Percentiles rank a stretch among this genome's conserved stretches.
Evolutionary conservation across 331 rosid species (phyloP).

Genomic region (Quercus tomentella): DNA sequence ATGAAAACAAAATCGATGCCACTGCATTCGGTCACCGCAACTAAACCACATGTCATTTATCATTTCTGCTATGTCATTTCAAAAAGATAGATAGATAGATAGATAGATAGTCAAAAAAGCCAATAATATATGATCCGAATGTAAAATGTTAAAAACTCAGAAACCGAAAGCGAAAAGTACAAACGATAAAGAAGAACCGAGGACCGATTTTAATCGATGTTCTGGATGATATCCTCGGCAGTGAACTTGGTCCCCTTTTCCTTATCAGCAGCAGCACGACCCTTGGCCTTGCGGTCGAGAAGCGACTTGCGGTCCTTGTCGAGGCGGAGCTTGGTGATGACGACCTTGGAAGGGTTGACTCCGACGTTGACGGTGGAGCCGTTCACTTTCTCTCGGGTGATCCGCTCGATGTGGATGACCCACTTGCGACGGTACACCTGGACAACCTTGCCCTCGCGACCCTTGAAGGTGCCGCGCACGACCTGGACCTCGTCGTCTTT

Average conservation of each 20-base stretch:
- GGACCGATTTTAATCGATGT: conserved; percentile 43
- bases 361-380: conserved; percentile 92
- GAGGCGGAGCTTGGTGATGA: conserved; percentile 72
- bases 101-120: too few relatives aligned
- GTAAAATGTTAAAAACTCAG: too few relatives aligned
- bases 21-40: too few relatives aligned
- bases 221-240: conserved; percentile 87
- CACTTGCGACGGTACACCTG: conserved; percentile 56
- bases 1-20: rapidly evolving
- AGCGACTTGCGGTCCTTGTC: conserved; percentile 88
- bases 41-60: too few relatives aligned
- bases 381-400: conserved; percentile 88
- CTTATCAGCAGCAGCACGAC: conserved; percentile 90
- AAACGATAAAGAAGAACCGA: not conserved
- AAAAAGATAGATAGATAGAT: too few relatives aligned
- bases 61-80: too few relatives aligned
- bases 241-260: conserved; percentile 91
- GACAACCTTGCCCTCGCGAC: conserved; percentile 55
- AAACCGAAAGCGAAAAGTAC: not conserved
- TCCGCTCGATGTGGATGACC: conserved; percentile 58
- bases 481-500: conserved; percentile 55
- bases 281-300: conserved; percentile 90
- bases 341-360: conserved; percentile 67
- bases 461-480: conserved; percentile 52
- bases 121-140: too few relatives aligned